Evolutionary conservation across 2,329 filamentous ascomycete genomes (phyloP), one percentile per base, ranked within the genome.

Genomic region (Rutstroemia sp.): DNA sequence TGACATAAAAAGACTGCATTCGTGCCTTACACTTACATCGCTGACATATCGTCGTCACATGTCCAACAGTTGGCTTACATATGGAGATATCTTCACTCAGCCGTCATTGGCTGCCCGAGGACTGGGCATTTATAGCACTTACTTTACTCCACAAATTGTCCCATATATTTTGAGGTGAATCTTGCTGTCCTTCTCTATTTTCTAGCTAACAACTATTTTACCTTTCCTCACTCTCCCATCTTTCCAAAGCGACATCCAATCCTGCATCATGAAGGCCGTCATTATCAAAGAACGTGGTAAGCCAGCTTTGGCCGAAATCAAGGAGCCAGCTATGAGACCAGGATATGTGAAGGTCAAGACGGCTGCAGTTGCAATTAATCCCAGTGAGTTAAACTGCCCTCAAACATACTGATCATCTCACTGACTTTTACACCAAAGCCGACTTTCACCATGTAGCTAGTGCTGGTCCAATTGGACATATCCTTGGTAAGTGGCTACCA

Each of bases 241-340:
- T 30, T 30, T 30, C 27, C 27, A 30, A 30, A 30, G 9, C 9
- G 9, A 9, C 27, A 41, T 14, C 9, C 19, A 17, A 44, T 10
- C n/a, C n/a, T 4, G 9, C 44, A 46, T 16, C 17, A 46, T 46
- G 44, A 46, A 46, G 23, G 44, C 44, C 17, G 44, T 46, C 5
- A 46, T 46, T 16, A 46, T 46, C 44, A 46, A 46, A 25, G 19
- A 46, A 25, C 14, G 12, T 5, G 44, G 55, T 62, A 62, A 57
- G 53, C 60, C 53, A 60, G 62, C 60, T 62, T 64, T 68, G 67
- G 67, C 67, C 66, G 60, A 67, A 67, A 67, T 54, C 57, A 38
- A 49, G 9, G 19, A 50, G 23, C 49, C 30, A 45, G 5, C 49
- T 34, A 7, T 37, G 21, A 17, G 38, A 19, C 37, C 48, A 17